These are phyloP conservation scores for Apiospora aurea DNA, from an alignment of 2,329 filamentous ascomycete genomes.

Conservation along the genomic window DNA sequence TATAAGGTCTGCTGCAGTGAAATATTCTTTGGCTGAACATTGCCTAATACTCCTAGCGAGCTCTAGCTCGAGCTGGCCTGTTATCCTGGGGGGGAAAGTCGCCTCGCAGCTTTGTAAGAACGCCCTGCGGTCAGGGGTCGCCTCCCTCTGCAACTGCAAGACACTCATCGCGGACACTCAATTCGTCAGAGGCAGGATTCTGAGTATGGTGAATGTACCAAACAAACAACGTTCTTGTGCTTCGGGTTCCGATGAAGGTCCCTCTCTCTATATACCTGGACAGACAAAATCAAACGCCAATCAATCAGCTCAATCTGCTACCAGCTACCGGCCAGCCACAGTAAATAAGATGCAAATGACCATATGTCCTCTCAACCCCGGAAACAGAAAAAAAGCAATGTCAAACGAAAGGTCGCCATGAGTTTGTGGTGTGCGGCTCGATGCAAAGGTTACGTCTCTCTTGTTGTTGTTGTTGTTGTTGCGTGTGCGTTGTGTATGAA, in stretches of 20 bases:
- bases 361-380: background rate
- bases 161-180: background rate
- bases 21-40: no score
- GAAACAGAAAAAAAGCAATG: background rate
- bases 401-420: background rate
- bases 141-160: no score
- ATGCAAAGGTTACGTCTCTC: conserved; percentile 6
- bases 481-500: conserved; percentile 16
- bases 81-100: no score
- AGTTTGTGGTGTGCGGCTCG: background rate
- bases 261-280: background rate
- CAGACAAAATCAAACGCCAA: background rate
- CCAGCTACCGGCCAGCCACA: conserved; percentile 21
- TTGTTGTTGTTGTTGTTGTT: background rate
- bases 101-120: no score
- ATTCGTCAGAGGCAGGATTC: background rate
- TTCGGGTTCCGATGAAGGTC: background rate
- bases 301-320: conserved; percentile 12
- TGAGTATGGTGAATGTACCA: background rate
- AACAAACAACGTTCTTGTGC: background rate
- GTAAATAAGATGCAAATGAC: conserved; percentile 22
- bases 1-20: no score
- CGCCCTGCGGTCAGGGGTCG: no score
- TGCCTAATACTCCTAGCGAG: no score
- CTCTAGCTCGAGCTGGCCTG: no score